Base-by-base conservation (phyloP, 495 filamentous ascomycete genomes). In the Tuber melanosporum region DNA sequence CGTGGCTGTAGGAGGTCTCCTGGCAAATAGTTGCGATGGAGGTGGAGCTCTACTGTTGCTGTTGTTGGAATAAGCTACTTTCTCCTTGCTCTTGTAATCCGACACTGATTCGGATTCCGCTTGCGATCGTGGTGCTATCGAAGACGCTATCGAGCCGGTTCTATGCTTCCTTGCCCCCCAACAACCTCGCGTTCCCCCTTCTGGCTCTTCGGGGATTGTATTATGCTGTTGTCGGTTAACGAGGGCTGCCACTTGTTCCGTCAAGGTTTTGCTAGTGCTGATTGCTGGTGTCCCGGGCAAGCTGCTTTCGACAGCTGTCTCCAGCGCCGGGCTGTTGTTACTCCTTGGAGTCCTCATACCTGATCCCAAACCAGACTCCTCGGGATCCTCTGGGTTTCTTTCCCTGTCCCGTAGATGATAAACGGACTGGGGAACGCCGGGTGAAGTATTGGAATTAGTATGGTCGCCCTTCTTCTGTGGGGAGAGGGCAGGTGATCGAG, bases 241-340 rank as follows among this genome's bases (percentile, higher is more conserved):
- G 49, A 86, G 84, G 46, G 86, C 79, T 73, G 85, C 78, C 85
- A 87, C 78, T 87, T 87, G 75, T 86, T 86, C 77, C 85, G 85
- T 82, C 84, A 88, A 78, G 87, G 78, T 83, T 86, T 79, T 85
- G 86, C 72, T 74, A 85, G 75, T 84, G 82, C 89, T 82, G 83
- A 87, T 85, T 71, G 87, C 88, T 0, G 92, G 92, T 19, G 93
- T 93, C 45, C 90, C 89, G 42, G 93, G 91, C 78, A 93, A 88
- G 84, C 93, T 97, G 71, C 90, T 90, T 86, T 99, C 95, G 84
- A 97, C 91, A 45, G 98, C 95, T 0, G 95, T 99, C 84, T 97
- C 95, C 73, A 99, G 86, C 69, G 89, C 89, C 32, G 92, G 90
- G 36, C 88, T 87, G 77, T 87, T 89, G 73, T 90, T 91, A 81